Conservation (phyloP, 2,329 filamentous ascomycete species). For the Fonsecaea pedrosoi region DNA sequence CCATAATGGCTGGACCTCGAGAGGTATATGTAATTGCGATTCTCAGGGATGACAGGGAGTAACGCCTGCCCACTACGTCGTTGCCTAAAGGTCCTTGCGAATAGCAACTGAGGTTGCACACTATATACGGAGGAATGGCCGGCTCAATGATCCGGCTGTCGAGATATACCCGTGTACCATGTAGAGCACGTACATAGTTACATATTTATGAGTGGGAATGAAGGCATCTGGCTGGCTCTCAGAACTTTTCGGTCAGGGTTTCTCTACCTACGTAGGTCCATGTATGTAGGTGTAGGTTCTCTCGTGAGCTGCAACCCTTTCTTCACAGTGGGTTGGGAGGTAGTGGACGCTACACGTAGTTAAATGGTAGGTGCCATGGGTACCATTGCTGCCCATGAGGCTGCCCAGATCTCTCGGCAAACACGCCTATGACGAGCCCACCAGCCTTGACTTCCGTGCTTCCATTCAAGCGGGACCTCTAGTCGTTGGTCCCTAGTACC, state of each 20-base stretch:
- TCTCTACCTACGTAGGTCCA: too few species aligned
- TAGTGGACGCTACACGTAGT: neutral
- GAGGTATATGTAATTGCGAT: too few species aligned
- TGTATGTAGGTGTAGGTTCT: neutral
- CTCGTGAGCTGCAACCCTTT: neutral
- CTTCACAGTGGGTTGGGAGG: neutral
- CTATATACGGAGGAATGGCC: neutral
- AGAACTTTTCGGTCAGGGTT: neutral
- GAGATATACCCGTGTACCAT: neutral
- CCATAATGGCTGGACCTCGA: neutral
- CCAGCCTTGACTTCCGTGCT: neutral
- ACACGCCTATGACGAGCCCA: neutral
- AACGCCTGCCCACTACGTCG: too few species aligned
- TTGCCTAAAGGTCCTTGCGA: too few species aligned
- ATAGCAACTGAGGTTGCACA: neutral
- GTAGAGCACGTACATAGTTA: too few species aligned
- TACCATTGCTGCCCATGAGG: neutral
- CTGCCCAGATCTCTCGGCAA: conserved; percentile 4
- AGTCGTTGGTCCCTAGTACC: neutral
- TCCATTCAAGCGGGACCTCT: neutral
- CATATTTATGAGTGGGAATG: too few species aligned
- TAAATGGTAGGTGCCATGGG: neutral
- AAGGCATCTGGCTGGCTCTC: neutral
- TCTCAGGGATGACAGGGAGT: too few species aligned
- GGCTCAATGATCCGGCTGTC: neutral